These are phyloP conservation scores for Polygonum aviculare DNA, from an alignment of 148 eudicot genomes.

Conservation along the genomic window DNA sequence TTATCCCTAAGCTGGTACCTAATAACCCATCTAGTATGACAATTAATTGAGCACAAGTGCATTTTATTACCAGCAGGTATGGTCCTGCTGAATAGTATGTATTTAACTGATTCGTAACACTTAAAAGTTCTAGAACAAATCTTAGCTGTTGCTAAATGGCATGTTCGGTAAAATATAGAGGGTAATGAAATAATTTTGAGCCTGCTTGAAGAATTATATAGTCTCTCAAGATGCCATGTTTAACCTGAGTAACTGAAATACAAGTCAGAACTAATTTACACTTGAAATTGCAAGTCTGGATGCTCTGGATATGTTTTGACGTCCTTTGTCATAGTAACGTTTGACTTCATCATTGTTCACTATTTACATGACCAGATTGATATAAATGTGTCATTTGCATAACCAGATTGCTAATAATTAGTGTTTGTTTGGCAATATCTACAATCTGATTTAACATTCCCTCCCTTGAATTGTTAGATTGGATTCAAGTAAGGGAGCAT, in stretches of 20 bases:
- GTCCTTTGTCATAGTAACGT: neutral
- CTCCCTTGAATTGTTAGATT: slow-evolving; percentile 28
- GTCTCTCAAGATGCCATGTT: neutral
- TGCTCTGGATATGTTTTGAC: neutral
- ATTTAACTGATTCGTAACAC: neutral
- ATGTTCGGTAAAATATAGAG: neutral
- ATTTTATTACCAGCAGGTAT: neutral
- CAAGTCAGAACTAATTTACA: neutral
- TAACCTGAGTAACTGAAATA: neutral
- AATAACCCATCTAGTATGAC: neutral
- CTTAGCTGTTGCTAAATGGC: neutral
- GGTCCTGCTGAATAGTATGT: neutral
- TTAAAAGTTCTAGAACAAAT: neutral
- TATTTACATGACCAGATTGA: neutral
- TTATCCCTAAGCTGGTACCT: neutral
- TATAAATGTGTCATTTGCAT: neutral
- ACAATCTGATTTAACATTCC: neutral
- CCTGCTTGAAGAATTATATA: neutral
- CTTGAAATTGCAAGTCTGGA: neutral
- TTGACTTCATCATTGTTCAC: neutral
- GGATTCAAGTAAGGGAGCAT: slow-evolving; percentile 81
- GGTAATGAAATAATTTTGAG: neutral
- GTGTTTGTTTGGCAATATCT: neutral
- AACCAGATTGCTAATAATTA: neutral
- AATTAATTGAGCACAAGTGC: neutral